Evolutionary conservation across 1,284 basidiomycete species (phyloP).

Genomic region (Ceratobasidium sp.): DNA sequence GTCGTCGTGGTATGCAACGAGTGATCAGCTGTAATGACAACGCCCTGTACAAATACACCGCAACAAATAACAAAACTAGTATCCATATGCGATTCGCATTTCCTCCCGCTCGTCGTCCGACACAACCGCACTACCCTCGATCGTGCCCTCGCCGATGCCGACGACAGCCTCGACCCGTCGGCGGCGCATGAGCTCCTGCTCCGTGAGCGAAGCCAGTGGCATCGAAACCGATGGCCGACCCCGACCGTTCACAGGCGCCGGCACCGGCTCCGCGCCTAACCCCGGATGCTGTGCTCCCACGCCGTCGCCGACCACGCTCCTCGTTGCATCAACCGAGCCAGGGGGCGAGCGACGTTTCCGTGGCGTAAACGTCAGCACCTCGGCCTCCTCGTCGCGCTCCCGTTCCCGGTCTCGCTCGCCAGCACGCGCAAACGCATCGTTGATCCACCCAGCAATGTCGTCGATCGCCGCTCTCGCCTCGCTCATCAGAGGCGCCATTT

Average conservation of each 20-base stretch:
- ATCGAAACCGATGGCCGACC: slow-evolving; percentile 52
- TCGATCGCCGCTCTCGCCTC: slow-evolving; percentile 84
- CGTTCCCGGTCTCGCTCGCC: slow-evolving; percentile 5
- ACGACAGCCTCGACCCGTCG: slow-evolving; percentile 61
- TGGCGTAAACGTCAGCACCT: slow-evolving; percentile 70
- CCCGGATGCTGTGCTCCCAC: slow-evolving; percentile 29
- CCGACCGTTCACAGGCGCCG: slow-evolving; percentile 48
- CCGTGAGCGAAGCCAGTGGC: slow-evolving; percentile 64
- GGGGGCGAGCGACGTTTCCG: slow-evolving; percentile 54
- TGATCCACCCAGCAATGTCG: slow-evolving; percentile 93
- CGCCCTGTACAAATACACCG: neutral
- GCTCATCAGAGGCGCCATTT: slow-evolving; percentile 88
- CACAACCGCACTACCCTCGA: slow-evolving; percentile 6
- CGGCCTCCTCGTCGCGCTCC: slow-evolving; percentile 45
- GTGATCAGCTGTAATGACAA: neutral
- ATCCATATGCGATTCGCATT: slow-evolving; percentile 35
- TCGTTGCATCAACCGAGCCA: slow-evolving; percentile 17
- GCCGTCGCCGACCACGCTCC: slow-evolving; percentile 12
- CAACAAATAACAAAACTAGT: slow-evolving; percentile 4
- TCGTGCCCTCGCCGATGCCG: slow-evolving; percentile 50
- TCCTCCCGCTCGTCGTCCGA: slow-evolving; percentile 20
- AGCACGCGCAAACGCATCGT: slow-evolving; percentile 69
- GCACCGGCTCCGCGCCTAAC: slow-evolving; percentile 31
- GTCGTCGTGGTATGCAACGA: no score
- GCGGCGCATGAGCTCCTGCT: slow-evolving; percentile 80